A percentile compares a stretch with the other conserved stretches of the same genome.
Conservation (phyloP, 2,329 filamentous ascomycete genomes). For the Aureobasidium sp. region DNA sequence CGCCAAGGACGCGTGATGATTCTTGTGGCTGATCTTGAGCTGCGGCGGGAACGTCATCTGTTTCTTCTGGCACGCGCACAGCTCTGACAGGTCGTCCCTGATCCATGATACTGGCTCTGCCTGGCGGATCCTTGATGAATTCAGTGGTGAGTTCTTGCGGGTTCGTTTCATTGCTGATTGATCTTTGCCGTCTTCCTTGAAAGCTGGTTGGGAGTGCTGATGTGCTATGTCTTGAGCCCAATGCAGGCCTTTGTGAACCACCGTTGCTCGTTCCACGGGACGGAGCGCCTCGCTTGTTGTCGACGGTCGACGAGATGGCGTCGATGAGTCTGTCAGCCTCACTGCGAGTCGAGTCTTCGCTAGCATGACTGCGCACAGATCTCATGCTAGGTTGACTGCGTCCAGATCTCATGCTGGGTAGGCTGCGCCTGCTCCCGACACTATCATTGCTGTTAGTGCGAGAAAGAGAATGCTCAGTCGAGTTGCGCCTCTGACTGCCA, state of each 20-base stretch:
- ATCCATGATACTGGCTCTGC: constrained; percentile 43
- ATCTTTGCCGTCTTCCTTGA: constrained; percentile 3
- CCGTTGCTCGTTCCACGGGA: constrained; percentile 27
- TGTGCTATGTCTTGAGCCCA: constrained; percentile 33
- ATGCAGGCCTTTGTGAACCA: constrained; percentile 24
- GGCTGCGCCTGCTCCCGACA: constrained; percentile 58
- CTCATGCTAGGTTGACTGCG: constrained; percentile 51
- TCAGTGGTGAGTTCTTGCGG: neutral
- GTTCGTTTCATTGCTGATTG: constrained; percentile 26
- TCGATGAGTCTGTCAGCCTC: constrained; percentile 78
- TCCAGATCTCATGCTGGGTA: constrained; percentile 47
- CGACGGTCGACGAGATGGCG: constrained; percentile 68
- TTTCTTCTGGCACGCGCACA: constrained; percentile 52
- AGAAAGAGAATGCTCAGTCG: constrained; percentile 25
- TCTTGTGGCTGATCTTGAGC: constrained; percentile 16
- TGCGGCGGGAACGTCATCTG: neutral
- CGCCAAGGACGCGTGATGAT: constrained; percentile 3
- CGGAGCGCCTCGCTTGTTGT: constrained; percentile 25
- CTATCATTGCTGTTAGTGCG: constrained; percentile 48
- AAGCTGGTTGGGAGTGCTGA: constrained; percentile 19
- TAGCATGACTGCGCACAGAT: constrained; percentile 38
- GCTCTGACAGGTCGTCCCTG: constrained; percentile 50
- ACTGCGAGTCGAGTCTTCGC: constrained; percentile 40
- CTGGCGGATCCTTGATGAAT: constrained; percentile 31
- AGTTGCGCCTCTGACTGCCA: neutral